These are phyloP conservation scores for Phytophthora melonis DNA, from an alignment of 352 stramenopile genomes.

Conservation along the genomic window DNA sequence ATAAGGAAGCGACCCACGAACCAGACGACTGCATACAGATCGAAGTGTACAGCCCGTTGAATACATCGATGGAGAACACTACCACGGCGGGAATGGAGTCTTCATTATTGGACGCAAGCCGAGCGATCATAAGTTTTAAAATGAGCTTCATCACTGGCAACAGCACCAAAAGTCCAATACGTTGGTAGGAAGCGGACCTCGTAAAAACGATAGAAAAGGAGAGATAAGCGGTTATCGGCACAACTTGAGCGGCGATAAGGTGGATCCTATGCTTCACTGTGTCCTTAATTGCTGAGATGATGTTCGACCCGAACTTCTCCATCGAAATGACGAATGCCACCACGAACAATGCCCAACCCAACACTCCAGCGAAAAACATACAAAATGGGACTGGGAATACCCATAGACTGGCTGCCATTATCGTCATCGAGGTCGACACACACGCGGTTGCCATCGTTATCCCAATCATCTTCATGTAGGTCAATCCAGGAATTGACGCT, in stretches of 20 bases:
- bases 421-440: neutral
- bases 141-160: too few species aligned
- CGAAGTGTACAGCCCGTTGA: too few species aligned
- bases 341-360: neutral
- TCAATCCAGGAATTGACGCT: neutral
- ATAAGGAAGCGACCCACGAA: too few species aligned
- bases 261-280: neutral
- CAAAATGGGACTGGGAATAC: neutral
- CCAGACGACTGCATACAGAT: too few species aligned
- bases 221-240: too few species aligned
- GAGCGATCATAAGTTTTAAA: too few species aligned
- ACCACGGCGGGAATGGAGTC: too few species aligned
- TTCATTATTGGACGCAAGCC: too few species aligned
- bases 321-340: neutral
- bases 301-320: neutral
- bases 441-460: neutral
- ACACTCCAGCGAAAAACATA: neutral
- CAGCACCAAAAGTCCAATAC: too few species aligned
- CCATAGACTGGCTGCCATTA: neutral
- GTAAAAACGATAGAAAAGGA: too few species aligned
- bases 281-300: neutral
- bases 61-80: too few species aligned
- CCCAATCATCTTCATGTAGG: neutral
- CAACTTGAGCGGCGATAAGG: neutral
- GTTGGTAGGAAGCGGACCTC: too few species aligned